Evolutionary conservation across 768 basidiomycete species (phyloP).

Genomic region (Mycena rebaudengoi): DNA sequence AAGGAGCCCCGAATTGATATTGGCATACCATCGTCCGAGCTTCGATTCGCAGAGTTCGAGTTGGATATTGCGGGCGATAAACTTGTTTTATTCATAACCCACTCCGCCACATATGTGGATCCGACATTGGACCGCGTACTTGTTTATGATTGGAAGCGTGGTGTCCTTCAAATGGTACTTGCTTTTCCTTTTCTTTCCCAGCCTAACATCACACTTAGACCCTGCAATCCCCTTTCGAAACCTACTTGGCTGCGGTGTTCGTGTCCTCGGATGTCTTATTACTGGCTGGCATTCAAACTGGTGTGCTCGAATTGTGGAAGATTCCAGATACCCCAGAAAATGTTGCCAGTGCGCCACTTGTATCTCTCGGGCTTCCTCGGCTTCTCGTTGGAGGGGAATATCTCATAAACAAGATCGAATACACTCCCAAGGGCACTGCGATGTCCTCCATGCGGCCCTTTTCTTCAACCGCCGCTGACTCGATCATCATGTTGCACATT

Average conservation of each 20-base stretch:
- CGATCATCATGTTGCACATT: neutral
- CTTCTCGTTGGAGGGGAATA: neutral
- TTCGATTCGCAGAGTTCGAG: neutral
- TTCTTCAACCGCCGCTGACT: neutral
- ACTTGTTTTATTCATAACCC: neutral
- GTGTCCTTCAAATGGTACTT: neutral
- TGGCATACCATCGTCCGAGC: too few relatives aligned
- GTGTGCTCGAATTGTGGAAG: neutral
- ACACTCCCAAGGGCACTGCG: neutral
- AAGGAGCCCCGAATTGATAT: neutral
- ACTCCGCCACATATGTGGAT: too few relatives aligned
- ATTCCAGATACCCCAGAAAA: neutral
- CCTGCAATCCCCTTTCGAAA: too few relatives aligned
- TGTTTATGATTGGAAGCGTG: slow-evolving; percentile 4
- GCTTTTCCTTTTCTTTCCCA: too few relatives aligned
- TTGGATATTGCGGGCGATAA: neutral
- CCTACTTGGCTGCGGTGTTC: neutral
- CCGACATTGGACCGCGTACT: neutral
- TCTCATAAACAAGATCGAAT: neutral
- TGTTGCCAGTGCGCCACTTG: neutral
- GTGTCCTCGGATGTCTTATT: neutral
- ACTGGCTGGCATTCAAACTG: neutral
- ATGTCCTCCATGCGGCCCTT: neutral
- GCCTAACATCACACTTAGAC: neutral
- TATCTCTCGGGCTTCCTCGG: neutral